Percentiles rank a stretch among this genome's conserved stretches.
Evolutionary conservation across 129 eudicot species (phyloP).

Genomic region (Glebionis coronaria): DNA sequence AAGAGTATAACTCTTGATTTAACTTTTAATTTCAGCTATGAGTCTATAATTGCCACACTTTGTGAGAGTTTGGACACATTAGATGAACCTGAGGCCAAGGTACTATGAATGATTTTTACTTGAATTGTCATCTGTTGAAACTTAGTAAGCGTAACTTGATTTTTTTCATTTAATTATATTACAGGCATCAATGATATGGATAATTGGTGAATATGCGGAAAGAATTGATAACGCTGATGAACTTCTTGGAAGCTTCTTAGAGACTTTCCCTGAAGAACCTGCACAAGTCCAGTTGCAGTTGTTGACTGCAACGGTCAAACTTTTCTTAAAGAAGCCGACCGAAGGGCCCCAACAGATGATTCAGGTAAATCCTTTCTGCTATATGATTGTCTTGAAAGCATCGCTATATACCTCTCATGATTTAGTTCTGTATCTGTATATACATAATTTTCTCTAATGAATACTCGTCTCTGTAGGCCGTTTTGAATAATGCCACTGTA

Average conservation of each 20-base stretch:
- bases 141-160: background rate
- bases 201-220: conserved; percentile 95
- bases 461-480: conserved; percentile 50
- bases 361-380: conserved; percentile 51
- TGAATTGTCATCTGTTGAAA: background rate
- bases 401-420: too few species aligned
- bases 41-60: conserved; percentile 92
- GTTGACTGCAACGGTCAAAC: conserved; percentile 90
- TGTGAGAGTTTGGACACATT: conserved; percentile 93
- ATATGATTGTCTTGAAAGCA: background rate
- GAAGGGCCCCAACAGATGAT: conserved; percentile 98
- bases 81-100: conserved; percentile 98
- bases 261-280: conserved; percentile 93
- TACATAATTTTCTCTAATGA: background rate
- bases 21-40: conserved; percentile 48
- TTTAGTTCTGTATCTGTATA: background rate
- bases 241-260: conserved; percentile 85
- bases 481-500: conserved; percentile 94
- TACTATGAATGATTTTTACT: conserved; percentile 18
- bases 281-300: conserved; percentile 93
- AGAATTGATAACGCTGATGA: conserved; percentile 98
- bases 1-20: conserved; percentile 7
- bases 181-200: conserved; percentile 97
- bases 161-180: background rate
- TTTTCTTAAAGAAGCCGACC: conserved; percentile 90